Percentiles rank a stretch among this genome's conserved stretches.
Evolutionary conservation across 768 basidiomycete genomes (phyloP).

Genomic region (Gautieria morchelliformis): DNA sequence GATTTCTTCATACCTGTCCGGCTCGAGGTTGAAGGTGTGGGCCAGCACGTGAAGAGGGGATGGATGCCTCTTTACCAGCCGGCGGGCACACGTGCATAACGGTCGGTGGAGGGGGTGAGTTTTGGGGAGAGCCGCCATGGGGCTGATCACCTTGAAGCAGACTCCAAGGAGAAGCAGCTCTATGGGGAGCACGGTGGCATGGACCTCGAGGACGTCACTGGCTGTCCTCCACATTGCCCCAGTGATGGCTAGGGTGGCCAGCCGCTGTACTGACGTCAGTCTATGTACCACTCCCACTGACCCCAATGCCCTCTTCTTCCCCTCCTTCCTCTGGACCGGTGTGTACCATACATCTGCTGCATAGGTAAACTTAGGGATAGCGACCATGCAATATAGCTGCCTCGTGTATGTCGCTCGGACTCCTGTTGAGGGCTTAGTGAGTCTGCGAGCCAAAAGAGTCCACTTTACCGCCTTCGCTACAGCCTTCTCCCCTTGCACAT

Average conservation of each 20-base stretch:
- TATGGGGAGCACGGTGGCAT: neutral
- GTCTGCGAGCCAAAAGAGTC: too few relatives aligned
- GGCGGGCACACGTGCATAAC: too few relatives aligned
- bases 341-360: slow-evolving; percentile 19
- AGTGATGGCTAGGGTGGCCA: neutral
- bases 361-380: slow-evolving; percentile 19
- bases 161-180: neutral
- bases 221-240: neutral
- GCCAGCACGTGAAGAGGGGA: too few relatives aligned
- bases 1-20: too few relatives aligned
- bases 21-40: too few relatives aligned
- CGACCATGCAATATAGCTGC: slow-evolving; percentile 19
- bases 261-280: neutral
- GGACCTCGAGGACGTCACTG: neutral
- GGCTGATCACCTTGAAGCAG: neutral
- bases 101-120: too few relatives aligned
- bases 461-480: too few relatives aligned
- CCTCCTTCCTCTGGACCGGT: slow-evolving; percentile 12
- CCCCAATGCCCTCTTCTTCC: slow-evolving; percentile 6
- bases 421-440: too few relatives aligned
- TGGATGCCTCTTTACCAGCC: too few relatives aligned
- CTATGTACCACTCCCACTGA: neutral
- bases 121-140: too few relatives aligned
- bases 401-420: too few relatives aligned
- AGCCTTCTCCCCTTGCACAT: too few relatives aligned